Percentiles rank a stretch among this genome's conserved stretches.
Conservation (phyloP, 1,284 basidiomycete genomes). For the Ceraceosorus guamensis region DNA sequence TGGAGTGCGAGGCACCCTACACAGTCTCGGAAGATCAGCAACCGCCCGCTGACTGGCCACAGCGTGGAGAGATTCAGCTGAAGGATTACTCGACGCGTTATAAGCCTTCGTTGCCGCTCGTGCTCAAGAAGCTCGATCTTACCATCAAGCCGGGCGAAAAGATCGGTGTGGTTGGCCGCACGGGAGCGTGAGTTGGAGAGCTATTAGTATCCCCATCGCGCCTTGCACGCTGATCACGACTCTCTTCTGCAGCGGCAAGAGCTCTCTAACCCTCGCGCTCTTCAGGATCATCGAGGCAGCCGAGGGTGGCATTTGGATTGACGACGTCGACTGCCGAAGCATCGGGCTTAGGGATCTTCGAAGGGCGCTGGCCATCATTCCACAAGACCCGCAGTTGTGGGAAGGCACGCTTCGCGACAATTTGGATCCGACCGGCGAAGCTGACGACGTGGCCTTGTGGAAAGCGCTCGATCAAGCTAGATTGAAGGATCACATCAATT, state of each 20-base stretch:
- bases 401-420: conserved; percentile 79
- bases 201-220: too few relatives aligned
- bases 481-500: conserved; percentile 65
- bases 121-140: conserved; percentile 67
- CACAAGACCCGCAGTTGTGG: conserved; percentile 67
- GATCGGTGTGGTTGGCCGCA: conserved; percentile 62
- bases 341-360: conserved; percentile 70
- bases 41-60: conserved; percentile 62
- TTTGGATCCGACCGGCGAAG: conserved; percentile 66
- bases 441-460: conserved; percentile 71
- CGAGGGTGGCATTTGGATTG: conserved; percentile 70
- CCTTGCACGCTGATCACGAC: too few relatives aligned
- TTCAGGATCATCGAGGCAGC: conserved; percentile 59
- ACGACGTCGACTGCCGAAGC: conserved; percentile 72
- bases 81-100: conserved; percentile 74
- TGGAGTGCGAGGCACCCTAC: conserved; percentile 58
- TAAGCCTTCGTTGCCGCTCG: conserved; percentile 69
- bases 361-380: conserved; percentile 70
- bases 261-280: conserved; percentile 59
- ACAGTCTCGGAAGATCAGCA: conserved; percentile 12
- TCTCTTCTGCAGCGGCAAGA: too few relatives aligned
- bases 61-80: conserved; percentile 68
- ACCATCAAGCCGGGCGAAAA: conserved; percentile 64
- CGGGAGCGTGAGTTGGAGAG: too few relatives aligned
- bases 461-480: conserved; percentile 65